Evolutionary conservation across 192 early-diverging fungal species (phyloP).

Genomic region (Phycomyces blakesleeanus): DNA sequence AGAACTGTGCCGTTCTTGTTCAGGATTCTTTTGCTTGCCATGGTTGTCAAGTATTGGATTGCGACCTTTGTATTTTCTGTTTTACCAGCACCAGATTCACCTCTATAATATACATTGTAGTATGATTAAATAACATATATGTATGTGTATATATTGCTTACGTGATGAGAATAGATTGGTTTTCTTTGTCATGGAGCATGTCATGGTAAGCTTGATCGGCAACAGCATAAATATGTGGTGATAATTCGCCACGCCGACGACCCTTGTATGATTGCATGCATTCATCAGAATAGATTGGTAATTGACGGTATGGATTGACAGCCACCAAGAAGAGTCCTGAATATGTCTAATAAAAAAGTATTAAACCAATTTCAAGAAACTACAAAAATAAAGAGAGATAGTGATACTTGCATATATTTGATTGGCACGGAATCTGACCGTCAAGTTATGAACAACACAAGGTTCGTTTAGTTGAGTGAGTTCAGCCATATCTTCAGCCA

Average conservation of each 20-base stretch:
- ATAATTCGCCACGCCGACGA: conserved; percentile 68
- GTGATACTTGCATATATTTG: conserved; percentile 87
- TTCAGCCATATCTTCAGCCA: conserved; percentile 98
- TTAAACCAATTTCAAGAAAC: not conserved
- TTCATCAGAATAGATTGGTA: conserved; percentile 87
- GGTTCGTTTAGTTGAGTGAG: conserved; percentile 95
- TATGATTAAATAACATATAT: too few species aligned
- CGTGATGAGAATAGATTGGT: conserved; percentile 97
- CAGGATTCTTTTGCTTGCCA: conserved; percentile 49
- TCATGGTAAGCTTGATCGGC: conserved; percentile 92
- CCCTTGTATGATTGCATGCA: conserved; percentile 66
- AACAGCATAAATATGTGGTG: conserved; percentile 90
- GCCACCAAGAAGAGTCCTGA: conserved; percentile 98
- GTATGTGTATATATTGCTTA: conserved; percentile 48
- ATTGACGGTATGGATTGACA: conserved; percentile 92
- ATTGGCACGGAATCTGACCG: conserved; percentile 84
- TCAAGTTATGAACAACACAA: conserved; percentile 93
- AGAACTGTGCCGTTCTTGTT: conserved; percentile 39
- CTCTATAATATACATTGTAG: too few species aligned
- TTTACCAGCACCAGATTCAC: conserved; percentile 98
- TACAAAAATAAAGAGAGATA: too few species aligned
- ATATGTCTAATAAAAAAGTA: conserved; percentile 67
- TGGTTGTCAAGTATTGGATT: conserved; percentile 94
- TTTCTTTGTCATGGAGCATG: conserved; percentile 89
- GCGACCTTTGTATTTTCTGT: conserved; percentile 99